Evolutionary conservation across 257 asterid species (phyloP).

Genomic region (Forsythia suspensa): DNA sequence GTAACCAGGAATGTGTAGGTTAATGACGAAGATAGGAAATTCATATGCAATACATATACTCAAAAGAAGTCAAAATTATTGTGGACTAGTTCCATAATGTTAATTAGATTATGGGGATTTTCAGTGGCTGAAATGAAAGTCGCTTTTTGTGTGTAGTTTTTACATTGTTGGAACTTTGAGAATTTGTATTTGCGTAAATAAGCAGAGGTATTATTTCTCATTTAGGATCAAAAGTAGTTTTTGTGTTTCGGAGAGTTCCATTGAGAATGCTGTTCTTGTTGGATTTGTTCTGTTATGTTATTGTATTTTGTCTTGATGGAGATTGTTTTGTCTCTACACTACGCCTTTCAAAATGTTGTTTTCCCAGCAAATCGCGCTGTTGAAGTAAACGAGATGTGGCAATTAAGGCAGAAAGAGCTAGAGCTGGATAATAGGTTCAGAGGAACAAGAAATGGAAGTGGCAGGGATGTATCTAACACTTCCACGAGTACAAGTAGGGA

Average conservation of each 20-base stretch:
- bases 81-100: neutral
- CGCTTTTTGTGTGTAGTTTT: neutral
- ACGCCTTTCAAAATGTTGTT: neutral
- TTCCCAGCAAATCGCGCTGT: constrained; percentile 82
- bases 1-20: neutral
- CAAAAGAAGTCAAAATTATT: neutral
- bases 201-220: neutral
- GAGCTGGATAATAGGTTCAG: constrained; percentile 63
- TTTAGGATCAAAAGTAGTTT: neutral
- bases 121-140: neutral
- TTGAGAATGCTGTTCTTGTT: neutral
- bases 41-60: neutral
- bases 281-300: neutral
- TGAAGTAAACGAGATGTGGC: constrained; percentile 97
- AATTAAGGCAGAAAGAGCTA: constrained; percentile 73
- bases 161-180: neutral
- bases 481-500: constrained; percentile 35
- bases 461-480: constrained; percentile 11
- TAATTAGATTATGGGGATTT: constrained; percentile 1
- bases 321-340: no score
- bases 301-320: neutral
- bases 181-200: neutral
- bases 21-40: neutral
- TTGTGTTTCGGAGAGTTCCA: neutral
- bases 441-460: constrained; percentile 36